Base-by-base conservation (phyloP, 2,329 filamentous ascomycete genomes). In the Curvularia verruculosa region DNA sequence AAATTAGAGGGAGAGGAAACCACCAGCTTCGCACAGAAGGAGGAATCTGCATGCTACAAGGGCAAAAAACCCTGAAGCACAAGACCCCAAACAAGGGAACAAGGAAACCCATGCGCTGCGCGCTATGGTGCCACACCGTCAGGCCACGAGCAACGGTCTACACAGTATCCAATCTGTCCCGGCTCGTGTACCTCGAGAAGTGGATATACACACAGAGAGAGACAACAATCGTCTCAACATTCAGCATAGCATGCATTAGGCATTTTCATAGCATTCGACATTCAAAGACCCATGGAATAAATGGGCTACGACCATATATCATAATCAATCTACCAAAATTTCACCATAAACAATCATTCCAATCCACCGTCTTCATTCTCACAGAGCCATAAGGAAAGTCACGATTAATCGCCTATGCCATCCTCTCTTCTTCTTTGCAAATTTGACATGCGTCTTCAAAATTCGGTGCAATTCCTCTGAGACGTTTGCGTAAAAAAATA, bases 51-150 rank as follows among this genome's bases (percentile, higher is more conserved):
- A 36, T 47, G 49, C 46, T 53, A 39, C 54, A 28, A 9, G n/a
- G 40, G 48, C 9, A n/a, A 29, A n/a, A 5, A n/a, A 18, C 4
- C 34, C 6, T 31, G 19, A 10, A 15, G 26, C 18, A 19, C n/a
- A 46, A 24, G 19, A 51, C 10, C 24, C 19, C 26, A 26, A 12
- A 45, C 34, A 41, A 34, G 41, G 53, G 21, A 12, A 52, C 24
- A 53, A 43, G 49, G 39, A 10, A 51, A 47, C 28, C 36, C 55
- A 54, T 54, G 56, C 61, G 47, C 59, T 47, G 37, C 49, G 59
- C 34, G 63, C 60, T 50, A 51, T 54, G 47, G 53, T 50, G n/a
- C 26, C 57, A 61, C 56, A 59, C 54, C 56, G 52, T 55, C 46
- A 58, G 57, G 58, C 44, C 39, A 54, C 44, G 45, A 54, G 54